These are phyloP conservation scores for Cytospora mali DNA, from an alignment of 2,329 filamentous ascomycete species.

Conservation along the genomic window DNA sequence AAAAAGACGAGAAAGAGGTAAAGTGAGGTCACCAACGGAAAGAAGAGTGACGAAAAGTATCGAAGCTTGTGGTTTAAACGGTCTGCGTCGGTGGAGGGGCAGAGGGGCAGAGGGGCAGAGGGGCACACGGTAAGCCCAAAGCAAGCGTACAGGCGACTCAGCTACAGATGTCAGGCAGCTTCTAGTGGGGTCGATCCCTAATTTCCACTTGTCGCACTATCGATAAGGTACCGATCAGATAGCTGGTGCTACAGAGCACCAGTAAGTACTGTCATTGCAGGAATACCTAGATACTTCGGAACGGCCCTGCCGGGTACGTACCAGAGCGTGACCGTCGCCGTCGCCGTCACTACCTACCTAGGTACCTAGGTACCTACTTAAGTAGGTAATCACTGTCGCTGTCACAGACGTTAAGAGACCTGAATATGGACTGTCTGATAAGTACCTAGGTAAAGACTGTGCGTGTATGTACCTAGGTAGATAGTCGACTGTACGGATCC, in stretches of 20 bases:
- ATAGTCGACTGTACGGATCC: too few relatives aligned
- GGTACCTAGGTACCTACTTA: too few relatives aligned
- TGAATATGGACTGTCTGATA: background rate
- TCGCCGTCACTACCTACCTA: too few relatives aligned
- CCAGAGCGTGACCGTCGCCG: background rate
- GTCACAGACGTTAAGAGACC: background rate
- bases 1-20: background rate
- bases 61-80: background rate
- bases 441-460: too few relatives aligned
- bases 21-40: background rate
- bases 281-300: background rate
- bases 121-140: background rate
- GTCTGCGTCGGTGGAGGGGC: conserved; percentile 11
- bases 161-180: background rate
- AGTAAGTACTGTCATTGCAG: too few relatives aligned
- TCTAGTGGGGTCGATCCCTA: background rate
- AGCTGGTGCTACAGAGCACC: background rate
- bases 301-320: background rate
- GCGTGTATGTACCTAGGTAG: too few relatives aligned
- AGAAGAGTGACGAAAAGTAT: background rate
- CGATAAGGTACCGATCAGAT: background rate
- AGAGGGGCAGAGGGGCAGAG: conserved; percentile 3
- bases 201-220: background rate
- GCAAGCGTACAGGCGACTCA: background rate
- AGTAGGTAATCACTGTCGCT: too few relatives aligned